Evolutionary conservation across 1,139 yeast genomes (phyloP).

Genomic region (Saccharomyces uvarum): DNA sequence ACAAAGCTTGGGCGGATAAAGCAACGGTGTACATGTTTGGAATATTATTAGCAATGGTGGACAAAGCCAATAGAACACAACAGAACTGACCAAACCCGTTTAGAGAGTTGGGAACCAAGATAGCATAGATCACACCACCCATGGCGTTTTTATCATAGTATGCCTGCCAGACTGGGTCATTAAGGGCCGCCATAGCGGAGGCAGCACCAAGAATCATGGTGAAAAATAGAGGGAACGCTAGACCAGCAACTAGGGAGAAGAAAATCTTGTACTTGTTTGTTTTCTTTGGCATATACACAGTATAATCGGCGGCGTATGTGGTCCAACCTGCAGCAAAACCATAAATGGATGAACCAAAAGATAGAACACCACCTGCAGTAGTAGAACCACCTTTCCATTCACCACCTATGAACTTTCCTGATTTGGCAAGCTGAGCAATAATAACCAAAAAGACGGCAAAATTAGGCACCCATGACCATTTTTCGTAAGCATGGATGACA

Average conservation of each 20-base stretch:
- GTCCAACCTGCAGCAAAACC: slow-evolving; percentile 96
- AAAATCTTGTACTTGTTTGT: slow-evolving; percentile 54
- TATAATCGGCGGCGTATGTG: slow-evolving; percentile 84
- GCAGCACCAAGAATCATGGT: slow-evolving; percentile 82
- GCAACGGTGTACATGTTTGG: slow-evolving; percentile 93
- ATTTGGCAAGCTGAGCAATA: slow-evolving; percentile 64
- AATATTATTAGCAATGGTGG: slow-evolving; percentile 80
- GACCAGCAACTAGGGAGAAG: slow-evolving; percentile 53
- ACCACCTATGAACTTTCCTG: slow-evolving; percentile 48
- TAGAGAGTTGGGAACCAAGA: slow-evolving; percentile 69
- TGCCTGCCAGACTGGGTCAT: slow-evolving; percentile 40
- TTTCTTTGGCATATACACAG: slow-evolving; percentile 68
- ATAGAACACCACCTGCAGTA: slow-evolving; percentile 67
- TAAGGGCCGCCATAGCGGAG: slow-evolving; percentile 55
- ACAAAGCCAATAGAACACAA: slow-evolving; percentile 70
- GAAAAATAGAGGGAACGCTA: slow-evolving; percentile 59
- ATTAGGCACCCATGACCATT: slow-evolving; percentile 84
- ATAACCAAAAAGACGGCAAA: slow-evolving; percentile 61
- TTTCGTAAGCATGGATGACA: slow-evolving; percentile 73
- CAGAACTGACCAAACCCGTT: slow-evolving; percentile 86
- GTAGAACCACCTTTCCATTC: slow-evolving; percentile 38
- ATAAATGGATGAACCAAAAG: slow-evolving; percentile 75
- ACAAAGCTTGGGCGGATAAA: slow-evolving; percentile 72
- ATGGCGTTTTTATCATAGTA: slow-evolving; percentile 38
- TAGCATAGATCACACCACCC: slow-evolving; percentile 76